These are phyloP conservation scores for Fraxinus nigra DNA, from an alignment of 305 asterid species.

Conservation along the genomic window DNA sequence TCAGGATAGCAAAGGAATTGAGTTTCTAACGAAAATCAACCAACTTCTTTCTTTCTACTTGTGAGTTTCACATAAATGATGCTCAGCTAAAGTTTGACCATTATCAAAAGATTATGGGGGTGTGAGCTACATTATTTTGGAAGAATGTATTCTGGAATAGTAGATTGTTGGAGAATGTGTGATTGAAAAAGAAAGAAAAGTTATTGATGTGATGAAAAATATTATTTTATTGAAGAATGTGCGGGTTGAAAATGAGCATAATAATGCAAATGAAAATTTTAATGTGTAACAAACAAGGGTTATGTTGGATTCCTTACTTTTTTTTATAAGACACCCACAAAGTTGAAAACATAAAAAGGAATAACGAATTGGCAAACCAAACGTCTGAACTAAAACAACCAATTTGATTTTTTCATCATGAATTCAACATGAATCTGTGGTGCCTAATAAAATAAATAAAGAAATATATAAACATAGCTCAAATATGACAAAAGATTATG, in stretches of 20 bases:
- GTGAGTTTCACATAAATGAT: background rate
- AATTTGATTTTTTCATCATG: background rate
- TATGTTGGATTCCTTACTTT: background rate
- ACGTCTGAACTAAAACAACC: background rate
- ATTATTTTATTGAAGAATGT: too few relatives aligned
- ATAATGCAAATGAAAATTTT: too few relatives aligned
- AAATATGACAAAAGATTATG: background rate
- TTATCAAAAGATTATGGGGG: background rate
- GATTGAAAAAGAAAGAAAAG: too few relatives aligned
- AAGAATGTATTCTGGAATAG: too few relatives aligned
- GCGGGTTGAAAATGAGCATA: too few relatives aligned
- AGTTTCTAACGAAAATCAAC: conserved; percentile 10
- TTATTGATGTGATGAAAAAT: too few relatives aligned
- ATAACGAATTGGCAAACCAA: background rate
- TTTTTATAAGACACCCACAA: background rate
- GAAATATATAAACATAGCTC: background rate
- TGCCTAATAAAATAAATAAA: background rate
- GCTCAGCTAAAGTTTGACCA: background rate
- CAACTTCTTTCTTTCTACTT: conserved; percentile 8
- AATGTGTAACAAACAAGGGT: too few relatives aligned
- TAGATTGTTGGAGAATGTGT: too few relatives aligned
- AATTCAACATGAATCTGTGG: background rate
- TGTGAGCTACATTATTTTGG: too few relatives aligned
- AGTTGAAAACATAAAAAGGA: background rate
- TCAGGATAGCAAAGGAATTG: background rate